These are phyloP conservation scores for Hyparrhenia diplandra DNA, from an alignment of 176 grass and related monocot genomes.

Conservation along the genomic window DNA sequence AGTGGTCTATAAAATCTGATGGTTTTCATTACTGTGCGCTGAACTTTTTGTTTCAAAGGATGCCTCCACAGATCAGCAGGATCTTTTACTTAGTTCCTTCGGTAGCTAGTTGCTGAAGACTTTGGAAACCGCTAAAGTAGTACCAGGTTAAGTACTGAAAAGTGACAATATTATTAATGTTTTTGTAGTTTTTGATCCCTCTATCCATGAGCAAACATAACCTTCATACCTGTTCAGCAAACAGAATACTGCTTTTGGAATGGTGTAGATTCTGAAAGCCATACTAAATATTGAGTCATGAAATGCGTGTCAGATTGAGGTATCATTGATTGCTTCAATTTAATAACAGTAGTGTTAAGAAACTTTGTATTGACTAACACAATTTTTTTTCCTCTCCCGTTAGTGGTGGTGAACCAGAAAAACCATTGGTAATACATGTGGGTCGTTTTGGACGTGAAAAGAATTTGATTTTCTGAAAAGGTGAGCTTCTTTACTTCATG, in stretches of 20 bases:
- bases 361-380: background rate
- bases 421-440: conserved; percentile 90
- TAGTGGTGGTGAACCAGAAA: conserved; percentile 91
- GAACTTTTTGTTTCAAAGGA: conserved; percentile 52
- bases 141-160: conserved; percentile 75
- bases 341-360: background rate
- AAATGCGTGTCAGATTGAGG: conserved; percentile 86
- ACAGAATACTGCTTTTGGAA: conserved; percentile 92
- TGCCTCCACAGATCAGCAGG: conserved; percentile 85
- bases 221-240: conserved; percentile 44
- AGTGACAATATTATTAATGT: conserved; percentile 7
- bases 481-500: conserved; percentile 42
- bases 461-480: conserved; percentile 97
- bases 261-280: conserved; percentile 94
- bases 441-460: conserved; percentile 93
- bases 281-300: conserved; percentile 69
- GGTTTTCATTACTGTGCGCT: conserved; percentile 21
- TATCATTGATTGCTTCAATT: conserved; percentile 26
- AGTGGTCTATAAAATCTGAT: background rate
- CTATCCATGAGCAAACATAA: conserved; percentile 15
- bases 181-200: background rate
- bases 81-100: conserved; percentile 96
- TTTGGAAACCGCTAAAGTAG: conserved; percentile 77
- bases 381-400: conserved; percentile 30
- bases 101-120: conserved; percentile 77